Percentiles rank a stretch among this genome's conserved stretches.
These are phyloP conservation scores for Parvularia atlantis DNA, from an alignment of 78 protist species.

Conservation along the genomic window DNA sequence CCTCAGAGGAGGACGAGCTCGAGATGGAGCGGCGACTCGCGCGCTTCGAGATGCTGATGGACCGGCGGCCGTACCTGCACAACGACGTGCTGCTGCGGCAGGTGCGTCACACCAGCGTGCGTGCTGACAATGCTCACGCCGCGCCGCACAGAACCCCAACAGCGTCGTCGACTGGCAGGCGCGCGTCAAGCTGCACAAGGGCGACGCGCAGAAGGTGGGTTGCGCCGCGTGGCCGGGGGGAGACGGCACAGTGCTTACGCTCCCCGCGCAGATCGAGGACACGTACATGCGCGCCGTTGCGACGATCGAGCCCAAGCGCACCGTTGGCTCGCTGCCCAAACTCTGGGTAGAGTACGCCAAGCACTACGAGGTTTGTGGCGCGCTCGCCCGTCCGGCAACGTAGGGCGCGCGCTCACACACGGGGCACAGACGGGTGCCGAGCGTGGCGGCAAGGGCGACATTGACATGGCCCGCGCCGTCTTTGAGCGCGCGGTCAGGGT, in stretches of 20 bases:
- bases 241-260: too few species aligned
- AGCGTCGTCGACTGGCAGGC: conserved; percentile 93
- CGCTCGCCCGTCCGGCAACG: too few species aligned
- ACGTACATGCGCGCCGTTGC: conserved; percentile 55
- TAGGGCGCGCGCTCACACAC: too few species aligned
- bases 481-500: conserved; percentile 46
- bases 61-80: conserved; percentile 66
- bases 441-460: conserved; percentile 46
- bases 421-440: conserved; percentile 67
- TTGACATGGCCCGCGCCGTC: conserved; percentile 45
- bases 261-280: conserved; percentile 25
- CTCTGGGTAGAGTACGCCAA: conserved; percentile 35
- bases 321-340: too few species aligned
- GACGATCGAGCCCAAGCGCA: conserved; percentile 70
- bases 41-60: conserved; percentile 65
- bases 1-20: conserved; percentile 10
- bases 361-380: conserved; percentile 25
- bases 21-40: conserved; percentile 68
- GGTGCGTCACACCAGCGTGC: too few species aligned
- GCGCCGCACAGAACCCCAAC: too few species aligned
- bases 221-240: too few species aligned
- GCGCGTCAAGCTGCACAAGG: conserved; percentile 58
- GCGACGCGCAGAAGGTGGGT: conserved; percentile 19
- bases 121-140: too few species aligned
- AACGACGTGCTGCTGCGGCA: conserved; percentile 77